Conservation (phyloP, 1,284 basidiomycete genomes). For the Cryptococcus neoformans region DNA sequence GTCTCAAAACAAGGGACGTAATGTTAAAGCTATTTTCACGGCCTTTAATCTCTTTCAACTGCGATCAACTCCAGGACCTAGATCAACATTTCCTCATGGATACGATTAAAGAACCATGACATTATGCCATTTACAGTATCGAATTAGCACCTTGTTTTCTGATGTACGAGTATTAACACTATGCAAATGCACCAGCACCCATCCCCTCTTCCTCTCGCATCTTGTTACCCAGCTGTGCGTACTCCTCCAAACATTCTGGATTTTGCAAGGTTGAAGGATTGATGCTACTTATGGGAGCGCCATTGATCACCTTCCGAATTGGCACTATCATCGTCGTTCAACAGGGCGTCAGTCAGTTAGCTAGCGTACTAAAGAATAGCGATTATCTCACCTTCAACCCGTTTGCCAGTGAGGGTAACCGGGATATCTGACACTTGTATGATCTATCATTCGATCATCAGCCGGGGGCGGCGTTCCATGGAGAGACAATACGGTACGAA, state of each 20-base stretch:
- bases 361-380: not conserved
- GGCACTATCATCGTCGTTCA: slow-evolving; percentile 18
- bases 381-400: slow-evolving; percentile 61
- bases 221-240: slow-evolving; percentile 57
- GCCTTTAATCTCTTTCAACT: too few relatives aligned
- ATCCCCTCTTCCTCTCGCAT: slow-evolving; percentile 53
- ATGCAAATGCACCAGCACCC: not conserved
- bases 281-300: slow-evolving; percentile 64
- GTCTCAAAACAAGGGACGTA: too few relatives aligned
- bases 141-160: too few relatives aligned
- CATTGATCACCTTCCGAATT: slow-evolving; percentile 65
- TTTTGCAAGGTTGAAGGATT: slow-evolving; percentile 75
- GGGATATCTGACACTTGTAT: slow-evolving; percentile 70
- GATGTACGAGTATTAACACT: too few relatives aligned
- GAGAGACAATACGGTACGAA: slow-evolving; percentile 26
- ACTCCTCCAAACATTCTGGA: slow-evolving; percentile 67
- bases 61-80: too few relatives aligned
- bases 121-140: too few relatives aligned
- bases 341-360: not conserved
- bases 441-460: slow-evolving; percentile 52
- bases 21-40: too few relatives aligned
- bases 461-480: not conserved
- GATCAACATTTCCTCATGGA: too few relatives aligned
- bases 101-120: too few relatives aligned
- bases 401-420: slow-evolving; percentile 81